Percentiles rank a stretch among this genome's conserved stretches.
phyloP scores from a whole-genome alignment of 2,329 filamentous ascomycete species.

The Cladosporium phlei region DNA sequence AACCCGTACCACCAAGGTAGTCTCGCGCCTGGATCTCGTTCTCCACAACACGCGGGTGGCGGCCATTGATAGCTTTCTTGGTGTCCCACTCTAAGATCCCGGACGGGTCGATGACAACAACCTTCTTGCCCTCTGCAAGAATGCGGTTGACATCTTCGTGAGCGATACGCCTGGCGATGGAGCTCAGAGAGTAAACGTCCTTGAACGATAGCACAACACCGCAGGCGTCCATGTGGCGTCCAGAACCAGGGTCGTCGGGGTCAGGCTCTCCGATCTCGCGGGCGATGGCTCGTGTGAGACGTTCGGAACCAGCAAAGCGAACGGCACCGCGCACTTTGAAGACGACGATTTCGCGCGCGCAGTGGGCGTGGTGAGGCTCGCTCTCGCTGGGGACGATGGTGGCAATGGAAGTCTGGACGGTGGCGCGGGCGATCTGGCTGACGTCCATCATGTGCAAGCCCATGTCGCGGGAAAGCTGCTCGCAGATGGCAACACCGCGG shows the following conservation, averaged over 20 bases:
- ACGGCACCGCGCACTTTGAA: constrained; percentile 24
- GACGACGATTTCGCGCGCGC: constrained; percentile 16
- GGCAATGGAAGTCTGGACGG: constrained; percentile 19
- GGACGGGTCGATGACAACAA: constrained; percentile 21
- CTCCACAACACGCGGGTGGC: constrained; percentile 19
- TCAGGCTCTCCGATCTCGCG: constrained; percentile 18
- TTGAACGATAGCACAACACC: constrained; percentile 23
- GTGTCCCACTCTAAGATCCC: constrained; percentile 19
- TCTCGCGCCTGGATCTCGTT: constrained; percentile 18
- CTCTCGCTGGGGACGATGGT: constrained; percentile 14
- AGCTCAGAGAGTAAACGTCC: constrained; percentile 23
- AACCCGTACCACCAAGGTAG: constrained; percentile 21
- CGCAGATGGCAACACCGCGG: constrained; percentile 21
- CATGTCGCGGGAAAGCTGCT: constrained; percentile 23
- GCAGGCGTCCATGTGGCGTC: constrained; percentile 20
- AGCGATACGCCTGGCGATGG: constrained; percentile 19
- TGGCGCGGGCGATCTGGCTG: constrained; percentile 22
- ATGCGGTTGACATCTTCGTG: constrained; percentile 20
- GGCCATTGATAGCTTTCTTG: constrained; percentile 12
- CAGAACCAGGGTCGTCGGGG: constrained; percentile 18
- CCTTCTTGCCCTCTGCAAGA: constrained; percentile 13
- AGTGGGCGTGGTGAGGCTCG: constrained; percentile 11
- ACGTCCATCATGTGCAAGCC: constrained; percentile 25
- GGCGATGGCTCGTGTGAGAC: constrained; percentile 20
- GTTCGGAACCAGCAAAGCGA: constrained; percentile 21